Evolutionary conservation across 1,284 basidiomycete species (phyloP).

Genomic region (Acaromyces ingoldii): DNA sequence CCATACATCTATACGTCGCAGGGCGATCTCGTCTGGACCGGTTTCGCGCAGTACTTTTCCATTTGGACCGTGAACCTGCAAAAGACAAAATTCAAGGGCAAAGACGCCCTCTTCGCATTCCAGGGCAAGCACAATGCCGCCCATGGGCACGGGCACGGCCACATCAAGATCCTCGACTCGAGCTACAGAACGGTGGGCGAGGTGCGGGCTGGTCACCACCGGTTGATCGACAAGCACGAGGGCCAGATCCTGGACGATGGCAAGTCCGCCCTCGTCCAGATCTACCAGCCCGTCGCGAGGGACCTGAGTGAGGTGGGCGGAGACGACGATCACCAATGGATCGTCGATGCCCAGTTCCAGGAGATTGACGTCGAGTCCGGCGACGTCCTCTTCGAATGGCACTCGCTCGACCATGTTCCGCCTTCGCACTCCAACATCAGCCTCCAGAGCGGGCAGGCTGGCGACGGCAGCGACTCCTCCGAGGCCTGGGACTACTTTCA

Average conservation of each 20-base stretch:
- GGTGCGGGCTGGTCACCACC: conserved; percentile 9
- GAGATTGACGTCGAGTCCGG: conserved; percentile 48
- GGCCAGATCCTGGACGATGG: conserved; percentile 39
- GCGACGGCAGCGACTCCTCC: not conserved
- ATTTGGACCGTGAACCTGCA: not conserved
- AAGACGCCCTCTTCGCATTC: not conserved
- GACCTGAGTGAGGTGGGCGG: conserved; percentile 27
- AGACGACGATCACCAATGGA: conserved; percentile 25
- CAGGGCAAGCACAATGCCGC: not conserved
- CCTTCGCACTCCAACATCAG: conserved; percentile 15
- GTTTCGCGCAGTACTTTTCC: not conserved
- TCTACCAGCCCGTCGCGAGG: conserved; percentile 27
- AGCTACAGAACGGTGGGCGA: conserved; percentile 37
- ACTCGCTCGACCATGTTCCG: conserved; percentile 15
- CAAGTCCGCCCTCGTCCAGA: conserved; percentile 43
- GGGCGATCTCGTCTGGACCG: not conserved
- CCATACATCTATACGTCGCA: not conserved
- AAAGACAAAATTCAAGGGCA: not conserved
- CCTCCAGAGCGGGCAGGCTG: conserved; percentile 2
- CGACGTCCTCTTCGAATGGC: conserved; percentile 23
- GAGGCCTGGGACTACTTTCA: conserved; percentile 7
- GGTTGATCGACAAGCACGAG: conserved; percentile 11
- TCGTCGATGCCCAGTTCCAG: conserved; percentile 38
- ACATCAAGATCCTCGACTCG: conserved; percentile 27
- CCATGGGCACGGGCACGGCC: conserved; percentile 14